Base-by-base conservation (phyloP, 2,329 filamentous ascomycete genomes). In the Lachnellula cervina region DNA sequence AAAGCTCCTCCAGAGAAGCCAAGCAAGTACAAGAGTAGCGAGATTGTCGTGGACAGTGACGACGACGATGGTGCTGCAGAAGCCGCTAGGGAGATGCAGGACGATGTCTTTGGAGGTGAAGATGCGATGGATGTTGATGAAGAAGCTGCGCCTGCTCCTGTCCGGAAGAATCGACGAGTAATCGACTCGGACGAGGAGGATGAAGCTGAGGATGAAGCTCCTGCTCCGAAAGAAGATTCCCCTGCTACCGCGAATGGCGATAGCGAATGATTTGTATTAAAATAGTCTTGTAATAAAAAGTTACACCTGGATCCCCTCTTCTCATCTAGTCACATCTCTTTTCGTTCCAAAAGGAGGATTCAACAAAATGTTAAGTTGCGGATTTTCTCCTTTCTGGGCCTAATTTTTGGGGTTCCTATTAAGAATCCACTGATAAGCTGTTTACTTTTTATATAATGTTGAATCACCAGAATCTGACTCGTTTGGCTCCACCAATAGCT, bases 31-130 rank as follows among this genome's bases (percentile, higher is more conserved):
- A 70, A 69, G 62, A 70, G 67, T 49, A 69, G 61, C 54, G 68
- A 69, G 55, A 67, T 70, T 48, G 67, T 70, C 6, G 68, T 69
- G 13, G 68, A 70, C 50, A 68, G 65, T 56, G 69, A 69, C 19
- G 66, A 57, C 0, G 68, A 69, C 48, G 60, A 68, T 59, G 67
- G 66, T 8, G 66, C 58, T 28, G 64, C 61, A 21, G 65, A 64
- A 19, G 66, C 66, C 6, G 59, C 55, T 34, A 59, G 53, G 51
- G 65, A 63, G 21, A 69, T 68, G 64, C 60, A 65, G 37, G 55
- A 56, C 13, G 65, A 69, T 52, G 53, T 58, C 16, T 48, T 55
- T 47, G 57, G 57, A 40, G 61, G 63, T 17, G 59, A 57, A 8
- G 50, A 44, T 40, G 53, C 43, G 14, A 63, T 63, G 58, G 59